These are phyloP conservation scores for Fusarium graminum DNA, from an alignment of 2,329 filamentous ascomycete genomes.

Conservation along the genomic window DNA sequence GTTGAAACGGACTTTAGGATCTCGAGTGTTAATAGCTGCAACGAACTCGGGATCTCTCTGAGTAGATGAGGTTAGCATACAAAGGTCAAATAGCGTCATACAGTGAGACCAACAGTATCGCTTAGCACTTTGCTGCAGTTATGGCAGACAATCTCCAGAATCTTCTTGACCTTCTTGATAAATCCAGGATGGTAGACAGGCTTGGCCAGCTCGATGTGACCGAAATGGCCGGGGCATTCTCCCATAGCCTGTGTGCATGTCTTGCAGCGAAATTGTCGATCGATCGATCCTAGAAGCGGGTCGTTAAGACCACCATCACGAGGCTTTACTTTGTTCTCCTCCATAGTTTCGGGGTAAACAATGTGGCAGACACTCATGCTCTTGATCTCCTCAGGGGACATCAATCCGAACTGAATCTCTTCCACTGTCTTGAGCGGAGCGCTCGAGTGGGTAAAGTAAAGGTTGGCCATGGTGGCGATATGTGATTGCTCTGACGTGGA, in stretches of 20 bases:
- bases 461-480: conserved; percentile 84
- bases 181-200: conserved; percentile 97
- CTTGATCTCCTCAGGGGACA: conserved; percentile 99
- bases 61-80: conserved; percentile 70
- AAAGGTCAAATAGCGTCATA: conserved; percentile 65
- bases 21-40: conserved; percentile 84
- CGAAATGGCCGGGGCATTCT: conserved; percentile 97
- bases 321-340: conserved; percentile 91
- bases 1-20: conserved; percentile 95
- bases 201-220: conserved; percentile 96
- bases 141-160: conserved; percentile 98
- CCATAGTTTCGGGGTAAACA: conserved; percentile 99
- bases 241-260: conserved; percentile 97
- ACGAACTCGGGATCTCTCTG: conserved; percentile 88
- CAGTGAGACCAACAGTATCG: conserved; percentile 91
- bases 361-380: conserved; percentile 98
- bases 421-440: conserved; percentile 97
- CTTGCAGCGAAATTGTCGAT: conserved; percentile 93
- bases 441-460: conserved; percentile 90
- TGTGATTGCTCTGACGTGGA: conserved; percentile 46
- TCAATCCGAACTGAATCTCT: conserved; percentile 98
- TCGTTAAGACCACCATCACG: conserved; percentile 95
- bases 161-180: conserved; percentile 99
- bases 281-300: conserved; percentile 94
- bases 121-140: conserved; percentile 98